These are phyloP conservation scores for Colletotrichum zoysiae DNA, from an alignment of 2,329 filamentous ascomycete species.

Conservation along the genomic window DNA sequence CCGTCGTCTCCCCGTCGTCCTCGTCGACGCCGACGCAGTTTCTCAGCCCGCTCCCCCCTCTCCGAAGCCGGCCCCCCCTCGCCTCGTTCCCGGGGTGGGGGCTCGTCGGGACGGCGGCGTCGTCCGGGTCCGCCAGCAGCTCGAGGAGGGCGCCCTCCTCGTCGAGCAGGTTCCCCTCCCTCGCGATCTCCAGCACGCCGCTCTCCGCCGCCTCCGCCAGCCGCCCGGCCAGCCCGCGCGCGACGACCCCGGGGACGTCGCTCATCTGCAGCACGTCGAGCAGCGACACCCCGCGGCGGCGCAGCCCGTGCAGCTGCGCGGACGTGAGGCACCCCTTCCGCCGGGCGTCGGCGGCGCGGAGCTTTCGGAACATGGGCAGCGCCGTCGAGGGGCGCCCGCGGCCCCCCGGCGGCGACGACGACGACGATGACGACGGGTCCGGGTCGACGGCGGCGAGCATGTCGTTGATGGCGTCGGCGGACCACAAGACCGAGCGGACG, in stretches of 20 bases:
- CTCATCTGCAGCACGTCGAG: conserved; percentile 18
- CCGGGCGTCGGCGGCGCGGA: conserved; percentile 6
- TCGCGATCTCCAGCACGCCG: conserved; percentile 10
- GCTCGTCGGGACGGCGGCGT: background rate
- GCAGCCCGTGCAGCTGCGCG: conserved; percentile 17
- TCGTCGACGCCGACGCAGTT: conserved; percentile 11
- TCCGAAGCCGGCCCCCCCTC: background rate
- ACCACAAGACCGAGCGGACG: conserved; percentile 31
- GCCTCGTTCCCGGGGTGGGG: background rate
- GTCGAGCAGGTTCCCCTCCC: conserved; percentile 18
- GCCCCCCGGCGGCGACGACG: background rate
- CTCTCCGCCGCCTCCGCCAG: conserved; percentile 21
- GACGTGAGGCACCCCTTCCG: conserved; percentile 18
- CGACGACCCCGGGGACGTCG: conserved; percentile 26
- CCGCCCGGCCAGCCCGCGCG: background rate
- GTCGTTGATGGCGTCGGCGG: conserved; percentile 19
- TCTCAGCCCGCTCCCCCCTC: conserved; percentile 14
- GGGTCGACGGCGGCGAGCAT: conserved; percentile 31
- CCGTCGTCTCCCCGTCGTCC: background rate
- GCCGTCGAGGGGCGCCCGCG: conserved; percentile 7
- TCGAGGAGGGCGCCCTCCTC: conserved; percentile 22
- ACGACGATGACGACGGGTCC: no score
- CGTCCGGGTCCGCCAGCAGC: conserved; percentile 8
- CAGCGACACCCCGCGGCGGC: conserved; percentile 16
- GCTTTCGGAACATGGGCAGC: conserved; percentile 33